A percentile compares a stretch with the other conserved stretches of the same genome.
These are phyloP conservation scores for Davidsoniella virescens DNA, from an alignment of 2,329 filamentous ascomycete species.

Conservation along the genomic window DNA sequence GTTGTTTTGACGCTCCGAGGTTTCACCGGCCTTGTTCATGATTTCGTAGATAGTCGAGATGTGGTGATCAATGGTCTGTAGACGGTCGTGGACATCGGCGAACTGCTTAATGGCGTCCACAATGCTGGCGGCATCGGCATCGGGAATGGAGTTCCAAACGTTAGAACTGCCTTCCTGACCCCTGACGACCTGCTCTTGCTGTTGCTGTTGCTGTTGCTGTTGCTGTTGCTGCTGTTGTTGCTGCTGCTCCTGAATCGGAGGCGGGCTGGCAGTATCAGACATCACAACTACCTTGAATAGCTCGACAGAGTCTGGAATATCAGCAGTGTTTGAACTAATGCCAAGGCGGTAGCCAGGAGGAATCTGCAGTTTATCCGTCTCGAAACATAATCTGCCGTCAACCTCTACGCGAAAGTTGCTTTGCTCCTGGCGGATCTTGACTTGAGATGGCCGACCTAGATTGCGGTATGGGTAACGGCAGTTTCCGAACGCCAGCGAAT, in stretches of 20 bases:
- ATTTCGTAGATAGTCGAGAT: conserved; percentile 45
- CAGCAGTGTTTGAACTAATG: conserved; percentile 72
- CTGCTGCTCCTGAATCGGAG: conserved; percentile 15
- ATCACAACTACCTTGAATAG: conserved; percentile 71
- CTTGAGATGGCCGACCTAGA: conserved; percentile 62
- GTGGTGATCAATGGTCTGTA: conserved; percentile 59
- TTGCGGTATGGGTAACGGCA: conserved; percentile 88
- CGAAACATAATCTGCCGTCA: conserved; percentile 69
- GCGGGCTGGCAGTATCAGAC: conserved; percentile 30
- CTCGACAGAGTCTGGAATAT: conserved; percentile 89
- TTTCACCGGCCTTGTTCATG: conserved; percentile 32
- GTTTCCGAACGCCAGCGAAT: conserved; percentile 80
- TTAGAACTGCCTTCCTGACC: conserved; percentile 15
- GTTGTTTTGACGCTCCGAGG: conserved; percentile 39
- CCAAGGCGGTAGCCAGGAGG: conserved; percentile 74
- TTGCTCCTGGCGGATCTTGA: conserved; percentile 54
- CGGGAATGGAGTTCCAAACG: conserved; percentile 29
- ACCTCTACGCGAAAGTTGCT: conserved; percentile 60
- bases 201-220: conserved; percentile 20
- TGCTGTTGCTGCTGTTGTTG: conserved; percentile 20
- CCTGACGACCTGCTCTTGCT: conserved; percentile 14
- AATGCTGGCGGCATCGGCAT: conserved; percentile 31
- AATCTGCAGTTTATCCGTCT: conserved; percentile 61
- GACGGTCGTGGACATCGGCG: conserved; percentile 65
- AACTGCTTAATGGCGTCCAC: conserved; percentile 48